Percentiles rank a stretch among this genome's conserved stretches.
Evolutionary conservation across 2,329 filamentous ascomycete genomes (phyloP).

Genomic region (Tolypocladium guangdongense): DNA sequence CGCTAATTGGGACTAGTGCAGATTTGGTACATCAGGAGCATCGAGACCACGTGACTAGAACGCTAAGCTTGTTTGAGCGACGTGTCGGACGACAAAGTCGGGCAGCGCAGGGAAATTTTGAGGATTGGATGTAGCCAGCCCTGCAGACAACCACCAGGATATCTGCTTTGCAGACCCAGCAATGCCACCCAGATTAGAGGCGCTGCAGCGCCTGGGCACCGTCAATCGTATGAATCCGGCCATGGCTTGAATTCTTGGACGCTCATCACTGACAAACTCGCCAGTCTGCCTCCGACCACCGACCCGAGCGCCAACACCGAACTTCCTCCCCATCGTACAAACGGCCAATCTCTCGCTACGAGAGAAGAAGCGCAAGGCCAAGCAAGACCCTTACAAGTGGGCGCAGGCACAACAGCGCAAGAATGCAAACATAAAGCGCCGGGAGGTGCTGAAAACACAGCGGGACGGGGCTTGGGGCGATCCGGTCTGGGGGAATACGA

Average conservation of each 20-base stretch:
- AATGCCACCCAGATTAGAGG: conserved; percentile 59
- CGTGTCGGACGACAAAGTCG: not conserved
- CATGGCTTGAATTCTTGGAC: not conserved
- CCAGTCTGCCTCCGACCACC: conserved; percentile 51
- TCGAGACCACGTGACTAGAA: conserved; percentile 18
- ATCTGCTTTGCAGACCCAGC: conserved; percentile 15
- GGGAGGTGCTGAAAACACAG: conserved; percentile 54
- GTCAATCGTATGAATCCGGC: conserved; percentile 43
- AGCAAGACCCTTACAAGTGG: conserved; percentile 72
- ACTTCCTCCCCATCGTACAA: conserved; percentile 49
- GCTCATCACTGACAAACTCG: conserved; percentile 10
- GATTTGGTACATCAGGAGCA: not conserved
- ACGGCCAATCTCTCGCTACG: conserved; percentile 52
- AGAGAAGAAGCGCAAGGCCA: conserved; percentile 53
- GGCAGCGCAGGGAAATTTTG: conserved; percentile 22
- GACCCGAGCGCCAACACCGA: conserved; percentile 31
- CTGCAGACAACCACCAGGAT: not conserved
- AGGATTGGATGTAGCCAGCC: conserved; percentile 4
- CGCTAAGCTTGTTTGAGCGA: conserved; percentile 12
- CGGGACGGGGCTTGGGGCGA: conserved; percentile 60
- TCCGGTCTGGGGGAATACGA: conserved; percentile 66
- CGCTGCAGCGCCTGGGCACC: conserved; percentile 47
- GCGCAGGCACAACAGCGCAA: conserved; percentile 76
- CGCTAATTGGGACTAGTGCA: conserved; percentile 8
- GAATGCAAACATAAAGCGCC: conserved; percentile 68